These are phyloP conservation scores for Eutypa lata DNA, from an alignment of 2,329 filamentous ascomycete genomes.

Conservation along the genomic window DNA sequence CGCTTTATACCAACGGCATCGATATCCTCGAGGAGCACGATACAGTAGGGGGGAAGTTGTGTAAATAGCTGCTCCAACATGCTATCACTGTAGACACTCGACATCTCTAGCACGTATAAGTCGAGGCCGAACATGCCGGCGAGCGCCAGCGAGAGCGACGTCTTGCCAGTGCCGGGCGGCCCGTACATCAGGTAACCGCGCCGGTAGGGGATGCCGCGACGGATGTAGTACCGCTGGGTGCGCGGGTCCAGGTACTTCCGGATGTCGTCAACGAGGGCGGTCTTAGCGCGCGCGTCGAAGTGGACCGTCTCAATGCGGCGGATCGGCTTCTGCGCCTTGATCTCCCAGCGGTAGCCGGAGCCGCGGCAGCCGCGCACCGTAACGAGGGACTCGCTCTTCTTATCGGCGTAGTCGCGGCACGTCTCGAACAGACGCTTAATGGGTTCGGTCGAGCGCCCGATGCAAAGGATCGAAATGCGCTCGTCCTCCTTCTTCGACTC, in stretches of 20 bases:
- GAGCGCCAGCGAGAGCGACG: slow-evolving; percentile 70
- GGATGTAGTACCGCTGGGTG: slow-evolving; percentile 62
- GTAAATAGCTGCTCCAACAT: slow-evolving; percentile 31
- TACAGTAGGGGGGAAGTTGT: slow-evolving; percentile 30
- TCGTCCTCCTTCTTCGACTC: slow-evolving; percentile 1
- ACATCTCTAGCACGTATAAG: slow-evolving; percentile 70
- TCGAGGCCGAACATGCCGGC: slow-evolving; percentile 70
- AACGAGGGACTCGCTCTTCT: slow-evolving; percentile 33
- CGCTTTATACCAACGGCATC: slow-evolving; percentile 49
- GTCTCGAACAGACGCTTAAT: slow-evolving; percentile 28
- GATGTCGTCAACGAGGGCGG: slow-evolving; percentile 66
- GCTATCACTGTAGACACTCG: slow-evolving; percentile 31
- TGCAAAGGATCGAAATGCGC: slow-evolving; percentile 28
- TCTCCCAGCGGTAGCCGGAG: slow-evolving; percentile 31
- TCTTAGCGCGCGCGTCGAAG: slow-evolving; percentile 44
- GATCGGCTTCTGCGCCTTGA: slow-evolving; percentile 31
- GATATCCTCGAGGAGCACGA: slow-evolving; percentile 56
- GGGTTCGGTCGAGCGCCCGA: slow-evolving; percentile 31
- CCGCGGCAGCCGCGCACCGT: slow-evolving; percentile 32
- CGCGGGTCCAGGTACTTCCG: slow-evolving; percentile 60
- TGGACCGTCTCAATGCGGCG: slow-evolving; percentile 34
- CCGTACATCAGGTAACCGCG: slow-evolving; percentile 71
- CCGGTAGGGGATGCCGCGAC: slow-evolving; percentile 71
- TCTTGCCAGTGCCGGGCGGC: slow-evolving; percentile 72
- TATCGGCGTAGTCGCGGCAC: slow-evolving; percentile 29